Evolutionary conservation across 805 yeast species (phyloP), one percentile per base, ranked within the genome.

Genomic region (Hanseniaspora guilliermondii): DNA sequence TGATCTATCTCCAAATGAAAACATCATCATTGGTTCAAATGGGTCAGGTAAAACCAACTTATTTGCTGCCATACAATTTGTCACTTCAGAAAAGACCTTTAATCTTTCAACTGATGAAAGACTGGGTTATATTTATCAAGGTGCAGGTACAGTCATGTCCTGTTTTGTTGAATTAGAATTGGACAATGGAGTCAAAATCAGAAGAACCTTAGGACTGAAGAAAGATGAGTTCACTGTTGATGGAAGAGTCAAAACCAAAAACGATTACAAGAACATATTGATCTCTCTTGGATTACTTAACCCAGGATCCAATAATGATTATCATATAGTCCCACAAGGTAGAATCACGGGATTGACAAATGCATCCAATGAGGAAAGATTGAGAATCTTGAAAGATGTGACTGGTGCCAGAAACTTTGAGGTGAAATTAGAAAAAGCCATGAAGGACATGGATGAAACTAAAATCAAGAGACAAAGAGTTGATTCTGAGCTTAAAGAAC

Each of bases 41-140:
- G 97, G 97, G n/a, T 85, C 96, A 8, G 98, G 98, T 8, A 91
- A 93, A 66, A 86, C 96, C 40, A 91, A 93, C 67, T 85, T 91
- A 69, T 93, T 91, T 67, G 88, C 96, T 16, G 97, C 98, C 11
- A 85, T 91, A 55, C 73, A 97, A 58, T 93, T 89, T 69, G 97
- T 88, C 11, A 68, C 93, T 21, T 83, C 95, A 46, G 97, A 91
- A 64, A 94, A 91, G 35, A 87, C 85, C 65, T 83, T 86, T 2
- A 84, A 87, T 64, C 76, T 89, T 82, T 73, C 82, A 24, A 71
- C 91, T 59, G 95, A 87, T 60, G 95, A 87, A 62, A 75, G 96
- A 59, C 89, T 84, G 61, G 85, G 89, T 2, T 72, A 89, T 56
- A 83, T 89, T 53, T 95, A 89, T 61, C 96, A 87, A 64, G 96